These are phyloP conservation scores for Leccinum boreale DNA, from an alignment of 768 basidiomycete genomes.

Conservation along the genomic window DNA sequence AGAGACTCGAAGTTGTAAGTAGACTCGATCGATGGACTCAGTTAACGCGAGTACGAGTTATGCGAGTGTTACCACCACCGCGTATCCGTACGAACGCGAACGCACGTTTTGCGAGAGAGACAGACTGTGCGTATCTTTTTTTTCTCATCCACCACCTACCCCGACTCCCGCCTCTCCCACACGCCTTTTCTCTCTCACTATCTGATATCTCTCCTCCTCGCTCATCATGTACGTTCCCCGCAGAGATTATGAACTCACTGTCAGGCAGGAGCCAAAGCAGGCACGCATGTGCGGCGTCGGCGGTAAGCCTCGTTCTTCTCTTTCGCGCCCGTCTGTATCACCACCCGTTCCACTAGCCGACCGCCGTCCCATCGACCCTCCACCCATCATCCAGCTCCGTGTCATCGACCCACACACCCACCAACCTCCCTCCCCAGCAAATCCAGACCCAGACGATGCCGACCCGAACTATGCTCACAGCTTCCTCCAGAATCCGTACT, in stretches of 20 bases:
- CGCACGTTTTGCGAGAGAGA: too few species aligned
- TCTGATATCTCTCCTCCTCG: not conserved
- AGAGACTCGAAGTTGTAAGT: too few species aligned
- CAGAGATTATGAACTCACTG: slow-evolving; percentile 82
- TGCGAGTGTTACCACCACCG: not conserved
- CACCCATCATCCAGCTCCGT: slow-evolving; percentile 92
- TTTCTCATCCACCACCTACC: slow-evolving; percentile 5
- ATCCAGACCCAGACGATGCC: slow-evolving; percentile 32
- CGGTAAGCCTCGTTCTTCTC: slow-evolving; percentile 53
- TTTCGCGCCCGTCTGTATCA: too few species aligned
- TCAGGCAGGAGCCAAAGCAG: slow-evolving; percentile 91
- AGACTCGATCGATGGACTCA: too few species aligned
- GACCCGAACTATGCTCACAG: slow-evolving; percentile 47
- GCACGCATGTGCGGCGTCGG: slow-evolving; percentile 89
- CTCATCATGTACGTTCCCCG: slow-evolving; percentile 6
- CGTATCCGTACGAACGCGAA: not conserved
- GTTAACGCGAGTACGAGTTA: too few species aligned
- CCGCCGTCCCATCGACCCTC: slow-evolving; percentile 94
- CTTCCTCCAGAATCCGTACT: slow-evolving; percentile 89
- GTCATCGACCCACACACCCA: slow-evolving; percentile 65
- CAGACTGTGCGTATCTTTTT: not conserved
- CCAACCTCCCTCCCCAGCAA: slow-evolving; percentile 26
- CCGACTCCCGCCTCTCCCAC: slow-evolving; percentile 1
- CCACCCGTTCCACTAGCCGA: slow-evolving; percentile 55
- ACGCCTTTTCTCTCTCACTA: not conserved